Base-by-base conservation (phyloP, 2,329 filamentous ascomycete species). In the Colletotrichum karsti region DNA sequence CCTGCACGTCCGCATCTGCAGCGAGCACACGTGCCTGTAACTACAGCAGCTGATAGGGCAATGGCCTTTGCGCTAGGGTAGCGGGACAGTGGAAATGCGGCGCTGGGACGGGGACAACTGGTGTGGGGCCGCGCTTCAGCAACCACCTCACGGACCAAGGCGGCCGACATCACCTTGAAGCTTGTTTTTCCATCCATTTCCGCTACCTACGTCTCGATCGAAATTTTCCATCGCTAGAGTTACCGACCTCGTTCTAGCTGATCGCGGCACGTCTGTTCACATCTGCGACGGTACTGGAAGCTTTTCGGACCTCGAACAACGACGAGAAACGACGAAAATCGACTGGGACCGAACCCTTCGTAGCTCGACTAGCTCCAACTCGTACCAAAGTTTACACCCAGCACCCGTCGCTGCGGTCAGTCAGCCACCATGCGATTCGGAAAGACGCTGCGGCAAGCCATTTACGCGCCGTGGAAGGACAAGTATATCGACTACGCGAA, bases 401-500 rank as follows among this genome's bases (percentile, higher is more conserved):
- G 33, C 26, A 7, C 8, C 42, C 44, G 44, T 60, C 35, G 53
- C 28, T 39, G 26, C 61, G 51, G 30, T 33, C 12, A 15, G 37
- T 39, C 37, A 20, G 22, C 58, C 75, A 84, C 69, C 55, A 98
- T 99, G 96, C 92, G 94, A 75, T 99, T 98, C 85, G 95, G 95
- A 70, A 93, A 91, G 83, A 98, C 94, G 57, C 88, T 99, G 69
- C 90, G 91, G 75, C 88, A 90, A 75, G 91, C 93, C 67, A 85
- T 93, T 74, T 96, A 98, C 79, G 82, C 88, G 73, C 94, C 94
- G 77, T 99, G 95, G 95, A 93, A 92, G 80, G 93, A 92, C 78
- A 88, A 97, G 76, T 98, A 99, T 84, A 93, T 99, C 77, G 95
- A 98, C 84, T 99, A 99, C 81, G 84, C 88, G 74, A 97, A 95